Percentiles rank a stretch among this genome's conserved stretches.
These are phyloP conservation scores for Hypoxylon fragiforme DNA, from an alignment of 495 filamentous ascomycete genomes.

Conservation along the genomic window DNA sequence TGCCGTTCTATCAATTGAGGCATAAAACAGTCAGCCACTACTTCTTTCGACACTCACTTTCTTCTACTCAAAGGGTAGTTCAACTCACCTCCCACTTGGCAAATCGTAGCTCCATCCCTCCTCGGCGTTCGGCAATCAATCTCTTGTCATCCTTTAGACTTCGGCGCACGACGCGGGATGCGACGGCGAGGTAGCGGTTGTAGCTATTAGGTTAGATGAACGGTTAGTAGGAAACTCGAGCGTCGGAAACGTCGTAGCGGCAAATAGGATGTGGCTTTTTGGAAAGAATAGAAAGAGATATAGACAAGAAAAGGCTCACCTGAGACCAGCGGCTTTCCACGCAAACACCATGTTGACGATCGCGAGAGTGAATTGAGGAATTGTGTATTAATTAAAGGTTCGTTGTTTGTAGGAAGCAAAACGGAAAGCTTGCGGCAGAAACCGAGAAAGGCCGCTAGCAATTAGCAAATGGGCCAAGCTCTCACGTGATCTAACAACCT, in stretches of 20 bases:
- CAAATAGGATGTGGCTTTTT: too few species aligned
- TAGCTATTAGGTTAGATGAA: slow-evolving; percentile 57
- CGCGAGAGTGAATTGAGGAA: slow-evolving; percentile 34
- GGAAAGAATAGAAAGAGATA: too few species aligned
- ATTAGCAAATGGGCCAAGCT: slow-evolving; percentile 19
- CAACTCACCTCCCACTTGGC: slow-evolving; percentile 93
- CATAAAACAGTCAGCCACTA: slow-evolving; percentile 33
- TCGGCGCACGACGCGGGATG: slow-evolving; percentile 78
- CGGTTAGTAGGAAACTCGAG: too few species aligned
- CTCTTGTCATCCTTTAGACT: slow-evolving; percentile 93
- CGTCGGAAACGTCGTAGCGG: too few species aligned
- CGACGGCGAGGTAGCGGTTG: slow-evolving; percentile 81
- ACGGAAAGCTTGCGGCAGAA: slow-evolving; percentile 21
- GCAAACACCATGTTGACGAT: slow-evolving; percentile 89
- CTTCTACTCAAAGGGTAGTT: slow-evolving; percentile 4
- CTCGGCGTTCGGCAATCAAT: slow-evolving; percentile 83
- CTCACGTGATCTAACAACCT: slow-evolving; percentile 36
- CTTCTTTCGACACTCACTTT: slow-evolving; percentile 2
- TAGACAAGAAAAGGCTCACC: slow-evolving; percentile 61
- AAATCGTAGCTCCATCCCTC: slow-evolving; percentile 86
- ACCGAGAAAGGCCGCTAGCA: slow-evolving; percentile 38
- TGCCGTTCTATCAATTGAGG: slow-evolving; percentile 73
- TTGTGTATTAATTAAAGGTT: slow-evolving; percentile 29
- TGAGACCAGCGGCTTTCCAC: slow-evolving; percentile 97
- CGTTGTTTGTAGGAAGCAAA: slow-evolving; percentile 35